Conservation (phyloP, 805 yeast genomes). For the Candida pseudoglaebosa region DNA sequence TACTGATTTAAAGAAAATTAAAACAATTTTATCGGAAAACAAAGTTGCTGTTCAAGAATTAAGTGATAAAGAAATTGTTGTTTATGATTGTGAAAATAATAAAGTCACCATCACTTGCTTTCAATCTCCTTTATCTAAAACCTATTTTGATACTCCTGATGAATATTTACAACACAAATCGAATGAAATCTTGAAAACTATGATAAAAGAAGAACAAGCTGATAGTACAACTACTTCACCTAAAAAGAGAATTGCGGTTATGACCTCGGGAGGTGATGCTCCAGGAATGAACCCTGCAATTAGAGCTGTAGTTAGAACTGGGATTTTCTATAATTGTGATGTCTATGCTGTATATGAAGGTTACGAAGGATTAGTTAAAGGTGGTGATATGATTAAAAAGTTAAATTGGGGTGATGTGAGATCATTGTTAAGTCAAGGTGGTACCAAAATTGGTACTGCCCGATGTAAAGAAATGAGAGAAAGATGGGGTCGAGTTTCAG, state of each 20-base stretch:
- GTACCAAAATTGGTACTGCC: conserved; percentile 78
- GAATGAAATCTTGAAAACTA: conserved; percentile 16
- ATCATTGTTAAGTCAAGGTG: conserved; percentile 67
- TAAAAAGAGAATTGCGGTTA: conserved; percentile 59
- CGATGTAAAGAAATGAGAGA: conserved; percentile 66
- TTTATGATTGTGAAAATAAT: conserved; percentile 36
- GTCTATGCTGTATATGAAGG: conserved; percentile 72
- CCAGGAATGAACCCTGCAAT: conserved; percentile 81
- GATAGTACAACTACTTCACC: conserved; percentile 5
- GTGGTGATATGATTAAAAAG: conserved; percentile 56
- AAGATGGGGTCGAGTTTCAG: conserved; percentile 59
- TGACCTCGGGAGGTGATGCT: conserved; percentile 82
- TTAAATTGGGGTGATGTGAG: conserved; percentile 74
- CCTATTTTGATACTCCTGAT: conserved; percentile 19
- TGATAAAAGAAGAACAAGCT: conserved; percentile 8
- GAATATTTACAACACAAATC: conserved; percentile 24
- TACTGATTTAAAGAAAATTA: conserved; percentile 22
- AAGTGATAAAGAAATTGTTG: conserved; percentile 10
- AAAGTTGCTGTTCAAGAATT: conserved; percentile 8
- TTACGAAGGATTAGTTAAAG: conserved; percentile 66
- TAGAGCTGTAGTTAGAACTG: conserved; percentile 66
- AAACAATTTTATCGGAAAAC: conserved; percentile 13
- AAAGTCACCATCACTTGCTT: conserved; percentile 21
- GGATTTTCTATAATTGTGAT: conserved; percentile 61
- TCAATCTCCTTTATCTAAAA: conserved; percentile 18